phyloP scores from a whole-genome alignment of 1,284 basidiomycete genomes.

The Mrakiaceae sp. region DNA sequence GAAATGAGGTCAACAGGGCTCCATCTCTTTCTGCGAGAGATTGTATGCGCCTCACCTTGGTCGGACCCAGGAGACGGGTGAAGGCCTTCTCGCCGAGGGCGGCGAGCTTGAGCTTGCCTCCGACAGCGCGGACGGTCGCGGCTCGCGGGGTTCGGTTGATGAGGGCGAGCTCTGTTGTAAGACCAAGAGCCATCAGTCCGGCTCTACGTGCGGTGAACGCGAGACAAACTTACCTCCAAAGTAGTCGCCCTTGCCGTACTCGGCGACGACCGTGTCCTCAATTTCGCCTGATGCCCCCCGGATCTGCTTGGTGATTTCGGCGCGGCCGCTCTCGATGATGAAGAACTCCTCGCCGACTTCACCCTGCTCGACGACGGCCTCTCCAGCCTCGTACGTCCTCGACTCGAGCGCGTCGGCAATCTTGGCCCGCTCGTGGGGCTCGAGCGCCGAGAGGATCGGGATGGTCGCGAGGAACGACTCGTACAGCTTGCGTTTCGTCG shows the following conservation, averaged over 20 bases:
- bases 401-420: slow-evolving; percentile 91
- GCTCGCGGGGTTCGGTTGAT: slow-evolving; percentile 77
- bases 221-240: slow-evolving; percentile 67
- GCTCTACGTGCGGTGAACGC: neutral
- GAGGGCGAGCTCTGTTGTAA: slow-evolving; percentile 59
- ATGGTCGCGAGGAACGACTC: slow-evolving; percentile 91
- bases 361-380: slow-evolving; percentile 79
- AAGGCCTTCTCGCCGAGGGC: slow-evolving; percentile 89
- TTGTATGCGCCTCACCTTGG: slow-evolving; percentile 20
- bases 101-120: slow-evolving; percentile 68
- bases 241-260: slow-evolving; percentile 82
- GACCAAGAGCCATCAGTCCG: neutral
- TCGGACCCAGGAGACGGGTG: slow-evolving; percentile 81
- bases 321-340: slow-evolving; percentile 88
- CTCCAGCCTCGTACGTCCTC: slow-evolving; percentile 66
- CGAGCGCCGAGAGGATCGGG: slow-evolving; percentile 71
- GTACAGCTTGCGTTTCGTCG: slow-evolving; percentile 83
- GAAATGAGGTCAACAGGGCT: neutral
- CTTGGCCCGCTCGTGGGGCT: slow-evolving; percentile 82
- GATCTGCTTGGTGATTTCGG: slow-evolving; percentile 69
- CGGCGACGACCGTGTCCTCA: slow-evolving; percentile 59
- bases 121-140: slow-evolving; percentile 74
- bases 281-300: slow-evolving; percentile 48
- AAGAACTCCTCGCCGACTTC: slow-evolving; percentile 96
- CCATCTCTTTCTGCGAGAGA: neutral